Percentiles rank a stretch among this genome's conserved stretches.
Conservation (phyloP, 2,329 filamentous ascomycete species). For the Colletotrichum lini region DNA sequence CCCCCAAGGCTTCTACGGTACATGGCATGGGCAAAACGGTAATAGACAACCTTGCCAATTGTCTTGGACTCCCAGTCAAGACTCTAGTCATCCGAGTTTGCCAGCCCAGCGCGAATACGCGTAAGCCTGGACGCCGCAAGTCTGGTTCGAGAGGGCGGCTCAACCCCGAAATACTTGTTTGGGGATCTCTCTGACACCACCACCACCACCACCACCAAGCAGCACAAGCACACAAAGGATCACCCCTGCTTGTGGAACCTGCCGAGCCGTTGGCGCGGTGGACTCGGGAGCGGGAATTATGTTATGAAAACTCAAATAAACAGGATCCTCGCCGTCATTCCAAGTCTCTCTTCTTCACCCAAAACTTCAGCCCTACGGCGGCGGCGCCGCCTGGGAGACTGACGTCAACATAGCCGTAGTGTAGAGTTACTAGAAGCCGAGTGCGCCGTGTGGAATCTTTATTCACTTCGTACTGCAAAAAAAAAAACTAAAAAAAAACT, state of each 20-base stretch:
- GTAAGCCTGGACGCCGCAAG: not conserved
- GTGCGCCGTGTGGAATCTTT: not conserved
- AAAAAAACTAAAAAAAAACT: no score
- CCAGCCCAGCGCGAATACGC: slow-evolving; percentile 5
- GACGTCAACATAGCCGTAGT: slow-evolving; percentile 31
- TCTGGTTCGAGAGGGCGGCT: not conserved
- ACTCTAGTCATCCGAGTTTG: not conserved
- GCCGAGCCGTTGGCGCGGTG: slow-evolving; percentile 30
- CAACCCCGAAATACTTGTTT: not conserved
- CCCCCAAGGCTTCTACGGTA: not conserved
- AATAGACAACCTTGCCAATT: not conserved
- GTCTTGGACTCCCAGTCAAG: not conserved
- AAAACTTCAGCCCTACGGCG: slow-evolving; percentile 28
- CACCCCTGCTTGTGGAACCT: slow-evolving; percentile 24
- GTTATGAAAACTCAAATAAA: slow-evolving; percentile 40
- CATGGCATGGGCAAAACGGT: no score
- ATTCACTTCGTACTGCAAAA: not conserved
- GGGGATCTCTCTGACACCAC: not conserved
- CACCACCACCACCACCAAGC: not conserved
- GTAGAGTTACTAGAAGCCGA: not conserved
- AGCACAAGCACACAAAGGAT: not conserved
- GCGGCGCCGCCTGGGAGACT: not conserved
- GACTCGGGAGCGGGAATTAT: slow-evolving; percentile 34
- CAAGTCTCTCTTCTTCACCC: not conserved
- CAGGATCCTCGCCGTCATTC: slow-evolving; percentile 30